Evolutionary conservation across 176 grass and related monocot genomes (phyloP).

Genomic region (Hsuehochloa calcarea): DNA sequence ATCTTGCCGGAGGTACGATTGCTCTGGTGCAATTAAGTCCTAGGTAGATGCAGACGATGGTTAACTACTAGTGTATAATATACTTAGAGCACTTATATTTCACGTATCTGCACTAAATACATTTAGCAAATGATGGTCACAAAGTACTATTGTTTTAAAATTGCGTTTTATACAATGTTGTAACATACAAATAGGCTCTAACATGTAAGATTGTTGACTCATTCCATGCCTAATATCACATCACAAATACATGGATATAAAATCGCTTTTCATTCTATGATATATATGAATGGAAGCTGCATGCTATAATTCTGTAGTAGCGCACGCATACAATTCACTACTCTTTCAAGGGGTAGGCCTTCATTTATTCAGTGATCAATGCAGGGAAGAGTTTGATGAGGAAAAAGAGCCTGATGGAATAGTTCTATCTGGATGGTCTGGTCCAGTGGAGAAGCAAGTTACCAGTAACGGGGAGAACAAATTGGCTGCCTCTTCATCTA

Average conservation of each 20-base stretch:
- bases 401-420: constrained; percentile 95
- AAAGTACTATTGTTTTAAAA: not conserved
- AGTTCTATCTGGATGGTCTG: constrained; percentile 83
- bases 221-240: not conserved
- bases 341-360: constrained; percentile 6
- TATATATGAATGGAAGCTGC: not conserved
- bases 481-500: constrained; percentile 25
- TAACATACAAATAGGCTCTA: not conserved
- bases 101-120: not conserved
- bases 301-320: not conserved
- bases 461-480: constrained; percentile 68
- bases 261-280: not conserved
- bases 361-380: constrained; percentile 30
- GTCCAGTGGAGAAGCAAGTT: constrained; percentile 42
- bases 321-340: not conserved
- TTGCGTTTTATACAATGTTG: not conserved
- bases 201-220: not conserved
- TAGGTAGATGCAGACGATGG: not conserved
- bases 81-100: not conserved
- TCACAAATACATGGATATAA: not conserved
- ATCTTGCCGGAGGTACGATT: not conserved
- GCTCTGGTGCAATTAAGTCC: not conserved
- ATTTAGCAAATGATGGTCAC: not conserved
- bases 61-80: not conserved
- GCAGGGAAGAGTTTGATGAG: constrained; percentile 85